Conservation (phyloP, 2,329 filamentous ascomycete species). For the Talaromyces sp. region DNA sequence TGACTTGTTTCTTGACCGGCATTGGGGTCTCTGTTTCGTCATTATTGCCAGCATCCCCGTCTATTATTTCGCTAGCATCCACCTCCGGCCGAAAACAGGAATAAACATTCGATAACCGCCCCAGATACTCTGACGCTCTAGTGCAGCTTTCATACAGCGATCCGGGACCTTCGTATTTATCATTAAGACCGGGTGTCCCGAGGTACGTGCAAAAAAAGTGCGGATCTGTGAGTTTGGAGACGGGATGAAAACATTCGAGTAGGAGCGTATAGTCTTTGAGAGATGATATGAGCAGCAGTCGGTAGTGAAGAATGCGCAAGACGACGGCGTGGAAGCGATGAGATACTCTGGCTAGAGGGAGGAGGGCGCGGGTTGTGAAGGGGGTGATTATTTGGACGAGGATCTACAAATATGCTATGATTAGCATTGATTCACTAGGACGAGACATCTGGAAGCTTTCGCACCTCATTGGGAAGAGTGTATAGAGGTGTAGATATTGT, state of each 20-base stretch:
- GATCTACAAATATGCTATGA: constrained; percentile 39
- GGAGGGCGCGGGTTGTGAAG: constrained; percentile 51
- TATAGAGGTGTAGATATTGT: not conserved
- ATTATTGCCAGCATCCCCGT: not conserved
- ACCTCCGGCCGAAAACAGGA: constrained; percentile 66
- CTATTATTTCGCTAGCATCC: constrained; percentile 20
- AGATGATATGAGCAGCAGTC: constrained; percentile 58
- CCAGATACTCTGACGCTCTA: constrained; percentile 34
- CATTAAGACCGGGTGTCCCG: constrained; percentile 59
- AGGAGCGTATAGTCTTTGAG: constrained; percentile 64
- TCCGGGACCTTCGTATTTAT: constrained; percentile 39
- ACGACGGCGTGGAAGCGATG: constrained; percentile 63
- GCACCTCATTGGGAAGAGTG: constrained; percentile 10
- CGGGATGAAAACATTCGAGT: constrained; percentile 75
- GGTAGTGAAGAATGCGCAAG: constrained; percentile 61
- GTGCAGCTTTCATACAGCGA: constrained; percentile 35
- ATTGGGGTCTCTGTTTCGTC: not conserved
- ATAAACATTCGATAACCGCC: constrained; percentile 58
- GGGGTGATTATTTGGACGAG: constrained; percentile 50
- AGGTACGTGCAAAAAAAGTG: constrained; percentile 67
- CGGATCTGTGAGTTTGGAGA: constrained; percentile 64
- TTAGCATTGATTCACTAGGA: not conserved
- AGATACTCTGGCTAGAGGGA: constrained; percentile 58
- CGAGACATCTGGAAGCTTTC: not conserved
- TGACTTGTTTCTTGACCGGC: constrained; percentile 57